Evolutionary conservation across 2,329 filamentous ascomycete species (phyloP), one percentile per base, ranked within the genome.

Genomic region (Phialophora tarda): DNA sequence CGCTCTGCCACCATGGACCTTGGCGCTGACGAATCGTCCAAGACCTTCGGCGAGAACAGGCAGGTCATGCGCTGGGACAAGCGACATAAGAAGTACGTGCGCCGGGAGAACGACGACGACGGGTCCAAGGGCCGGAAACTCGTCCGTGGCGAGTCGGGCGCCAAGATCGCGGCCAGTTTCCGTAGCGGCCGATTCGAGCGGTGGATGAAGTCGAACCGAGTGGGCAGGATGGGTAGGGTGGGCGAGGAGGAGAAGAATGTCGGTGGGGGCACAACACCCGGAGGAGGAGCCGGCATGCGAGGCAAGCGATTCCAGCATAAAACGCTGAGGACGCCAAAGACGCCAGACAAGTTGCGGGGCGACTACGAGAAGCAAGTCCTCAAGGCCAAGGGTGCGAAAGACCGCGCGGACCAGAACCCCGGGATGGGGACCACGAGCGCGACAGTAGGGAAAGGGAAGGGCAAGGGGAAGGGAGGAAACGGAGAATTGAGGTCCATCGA

Each of bases 131-230:
- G 77, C 12, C 89, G 89, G 75, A 85, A 86, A 56, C 89, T 97
- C 81, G 89, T 97, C 64, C 86, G 87, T 69, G 93, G 95, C 74
- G 95, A 99, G 81, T 92, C 88, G 75, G 95, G 95, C 62, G 92
- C 94, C 82, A 98, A 97, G 83, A 97, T 99, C 73, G 92, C 95
- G 1, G 93, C 95, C 54, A 90, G 86, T 67, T 98, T 99, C 86
- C 89, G 94, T 76, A 93, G 90, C 78, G 95, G 96, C 41, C 89
- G 94, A 54, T 99, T 96, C 81, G 93, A 98, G 76, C 87, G 86
- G 71, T 99, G 95, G 96, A 91, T 89, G 78, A 92, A 91, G 76
- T 88, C 90, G 23, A 91, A 98, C 81, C 91, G 92, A 71, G 83
- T 98, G 55, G 88, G 88, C 64, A 86, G 88, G 21, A 79, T 96